phyloP scores from a whole-genome alignment of 2,329 filamentous ascomycete species.

The Alternaria novae-zelandiae region DNA sequence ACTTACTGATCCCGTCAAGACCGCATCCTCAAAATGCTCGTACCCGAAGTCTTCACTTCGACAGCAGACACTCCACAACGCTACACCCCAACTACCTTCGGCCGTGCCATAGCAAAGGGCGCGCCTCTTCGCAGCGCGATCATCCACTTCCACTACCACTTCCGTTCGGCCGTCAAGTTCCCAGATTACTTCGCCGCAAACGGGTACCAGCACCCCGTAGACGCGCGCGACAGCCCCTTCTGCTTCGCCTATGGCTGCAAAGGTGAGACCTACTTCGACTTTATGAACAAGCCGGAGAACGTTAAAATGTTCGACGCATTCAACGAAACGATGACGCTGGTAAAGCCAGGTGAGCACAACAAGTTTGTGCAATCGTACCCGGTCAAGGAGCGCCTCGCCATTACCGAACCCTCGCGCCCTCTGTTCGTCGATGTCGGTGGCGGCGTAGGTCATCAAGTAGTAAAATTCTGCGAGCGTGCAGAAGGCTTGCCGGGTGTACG shows the following conservation, averaged over 20 bases:
- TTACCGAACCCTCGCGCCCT: slow-evolving; percentile 2
- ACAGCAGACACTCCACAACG: not conserved
- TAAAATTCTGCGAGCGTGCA: not conserved
- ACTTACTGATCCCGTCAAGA: not conserved
- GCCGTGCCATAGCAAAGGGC: not conserved
- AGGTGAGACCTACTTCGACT: slow-evolving; percentile 35
- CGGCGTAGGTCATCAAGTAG: not conserved
- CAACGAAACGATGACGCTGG: slow-evolving; percentile 36
- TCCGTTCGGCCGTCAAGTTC: slow-evolving; percentile 15
- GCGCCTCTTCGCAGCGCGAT: slow-evolving; percentile 3
- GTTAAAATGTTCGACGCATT: slow-evolving; percentile 28
- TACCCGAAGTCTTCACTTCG: not conserved
- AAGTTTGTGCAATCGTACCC: slow-evolving; percentile 23
- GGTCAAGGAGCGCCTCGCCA: slow-evolving; percentile 14
- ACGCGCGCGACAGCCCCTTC: slow-evolving; percentile 37
- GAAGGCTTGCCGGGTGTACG: not conserved
- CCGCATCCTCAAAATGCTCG: not conserved
- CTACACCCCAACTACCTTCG: not conserved
- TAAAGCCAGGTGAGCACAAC: slow-evolving; percentile 1
- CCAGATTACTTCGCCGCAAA: slow-evolving; percentile 36
- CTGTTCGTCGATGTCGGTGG: slow-evolving; percentile 29
- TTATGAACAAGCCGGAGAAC: slow-evolving; percentile 20
- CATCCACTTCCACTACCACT: slow-evolving; percentile 14
- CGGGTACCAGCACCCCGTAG: slow-evolving; percentile 36
- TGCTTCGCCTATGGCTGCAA: slow-evolving; percentile 18